Conservation (phyloP, 192 early-diverging fungal genomes). For the Phycomyces nitens region DNA sequence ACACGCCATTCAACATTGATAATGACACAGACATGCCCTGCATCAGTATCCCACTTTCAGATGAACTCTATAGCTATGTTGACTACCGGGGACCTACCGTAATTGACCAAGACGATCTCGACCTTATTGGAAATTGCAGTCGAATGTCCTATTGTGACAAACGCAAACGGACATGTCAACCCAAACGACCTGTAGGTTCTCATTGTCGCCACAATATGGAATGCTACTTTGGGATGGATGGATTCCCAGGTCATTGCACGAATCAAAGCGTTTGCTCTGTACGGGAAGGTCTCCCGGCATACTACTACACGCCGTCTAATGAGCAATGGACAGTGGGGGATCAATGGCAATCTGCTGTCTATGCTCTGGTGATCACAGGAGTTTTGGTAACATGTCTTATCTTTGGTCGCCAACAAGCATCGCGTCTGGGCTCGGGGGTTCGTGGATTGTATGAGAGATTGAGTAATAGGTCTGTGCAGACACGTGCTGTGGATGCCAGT, state of each 20-base stretch:
- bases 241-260: constrained; percentile 27
- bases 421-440: constrained; percentile 10
- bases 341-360: constrained; percentile 16
- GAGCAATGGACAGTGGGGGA: constrained; percentile 26
- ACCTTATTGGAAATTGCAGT: constrained; percentile 34
- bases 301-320: constrained; percentile 12
- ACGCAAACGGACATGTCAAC: constrained; percentile 30
- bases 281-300: constrained; percentile 19
- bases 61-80: constrained; percentile 29
- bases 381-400: constrained; percentile 14
- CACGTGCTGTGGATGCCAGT: not conserved
- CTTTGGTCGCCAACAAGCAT: constrained; percentile 21
- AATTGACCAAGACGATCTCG: constrained; percentile 24
- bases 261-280: constrained; percentile 17
- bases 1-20: constrained; percentile 5
- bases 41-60: constrained; percentile 18
- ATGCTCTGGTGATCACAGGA: constrained; percentile 29
- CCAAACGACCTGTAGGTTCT: constrained; percentile 24
- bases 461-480: constrained; percentile 11
- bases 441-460: constrained; percentile 23
- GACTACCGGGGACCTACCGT: constrained; percentile 28
- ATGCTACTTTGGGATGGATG: constrained; percentile 20
- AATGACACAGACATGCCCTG: constrained; percentile 34
- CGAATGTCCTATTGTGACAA: constrained; percentile 30
- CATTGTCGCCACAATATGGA: constrained; percentile 27